These are phyloP conservation scores for Fusarium oxysporum DNA, from an alignment of 2,329 filamentous ascomycete species.

Conservation along the genomic window DNA sequence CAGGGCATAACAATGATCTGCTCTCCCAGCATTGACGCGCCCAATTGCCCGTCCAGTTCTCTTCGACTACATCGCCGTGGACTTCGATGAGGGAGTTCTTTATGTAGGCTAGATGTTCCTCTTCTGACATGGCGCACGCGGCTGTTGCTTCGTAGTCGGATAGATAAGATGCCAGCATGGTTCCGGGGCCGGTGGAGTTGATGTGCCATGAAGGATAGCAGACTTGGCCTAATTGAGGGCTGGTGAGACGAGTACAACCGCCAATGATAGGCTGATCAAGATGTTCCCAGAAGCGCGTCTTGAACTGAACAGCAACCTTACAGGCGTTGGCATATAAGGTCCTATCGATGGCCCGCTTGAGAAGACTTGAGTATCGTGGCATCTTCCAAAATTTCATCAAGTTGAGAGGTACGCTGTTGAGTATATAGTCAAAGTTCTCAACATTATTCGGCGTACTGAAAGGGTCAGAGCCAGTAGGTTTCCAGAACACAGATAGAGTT, in stretches of 20 bases:
- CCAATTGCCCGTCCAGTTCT: conserved; percentile 68
- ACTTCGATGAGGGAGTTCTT: conserved; percentile 30
- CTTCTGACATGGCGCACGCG: conserved; percentile 33
- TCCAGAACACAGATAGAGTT: conserved; percentile 28
- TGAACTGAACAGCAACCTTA: conserved; percentile 59
- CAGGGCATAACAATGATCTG: too few species aligned
- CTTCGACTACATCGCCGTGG: conserved; percentile 55
- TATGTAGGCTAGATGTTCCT: conserved; percentile 39
- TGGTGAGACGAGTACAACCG: conserved; percentile 61
- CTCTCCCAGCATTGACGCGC: conserved; percentile 16
- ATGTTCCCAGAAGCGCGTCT: conserved; percentile 71
- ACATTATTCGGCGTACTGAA: conserved; percentile 32
- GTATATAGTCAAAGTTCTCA: conserved; percentile 53
- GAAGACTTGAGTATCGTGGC: conserved; percentile 49
- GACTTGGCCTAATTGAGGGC: conserved; percentile 29
- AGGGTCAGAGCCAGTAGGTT: conserved; percentile 37
- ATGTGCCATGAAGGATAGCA: conserved; percentile 36
- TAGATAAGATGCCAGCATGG: conserved; percentile 35
- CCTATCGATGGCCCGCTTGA: conserved; percentile 44
- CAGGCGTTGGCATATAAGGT: conserved; percentile 47
- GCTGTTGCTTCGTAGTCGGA: conserved; percentile 33
- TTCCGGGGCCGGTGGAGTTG: conserved; percentile 35
- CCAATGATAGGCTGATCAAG: conserved; percentile 69
- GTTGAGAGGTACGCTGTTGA: conserved; percentile 53
- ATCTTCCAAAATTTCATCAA: conserved; percentile 53